Percentiles rank a stretch among this genome's conserved stretches.
Evolutionary conservation across 495 filamentous ascomycete genomes (phyloP).

Genomic region (Trichoderma asperelloides): DNA sequence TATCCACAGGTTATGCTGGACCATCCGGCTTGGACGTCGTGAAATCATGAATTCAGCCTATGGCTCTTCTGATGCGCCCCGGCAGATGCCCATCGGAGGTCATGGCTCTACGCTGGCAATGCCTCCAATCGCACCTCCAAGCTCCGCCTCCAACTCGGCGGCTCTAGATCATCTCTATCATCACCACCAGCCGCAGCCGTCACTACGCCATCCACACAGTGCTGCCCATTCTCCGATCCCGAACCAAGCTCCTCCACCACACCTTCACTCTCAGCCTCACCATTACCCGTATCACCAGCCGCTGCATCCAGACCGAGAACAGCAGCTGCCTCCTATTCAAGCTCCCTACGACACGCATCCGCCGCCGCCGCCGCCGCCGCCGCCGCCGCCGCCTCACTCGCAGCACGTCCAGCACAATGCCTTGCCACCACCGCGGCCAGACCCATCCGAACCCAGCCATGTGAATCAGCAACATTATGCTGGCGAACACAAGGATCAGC

Average conservation of each 20-base stretch:
- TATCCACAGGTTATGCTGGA: not conserved
- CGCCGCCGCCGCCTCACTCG: not conserved
- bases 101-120: not conserved
- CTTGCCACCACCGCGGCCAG: not conserved
- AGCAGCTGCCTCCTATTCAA: not conserved
- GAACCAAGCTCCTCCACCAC: not conserved
- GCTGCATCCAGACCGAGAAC: not conserved
- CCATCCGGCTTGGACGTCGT: not conserved
- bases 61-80: not conserved
- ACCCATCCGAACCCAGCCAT: not conserved
- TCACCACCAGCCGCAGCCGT: not conserved
- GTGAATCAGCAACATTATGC: not conserved
- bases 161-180: not conserved
- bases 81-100: not conserved
- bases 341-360: not conserved
- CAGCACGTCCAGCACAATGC: not conserved
- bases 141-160: not conserved
- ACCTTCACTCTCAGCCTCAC: not conserved
- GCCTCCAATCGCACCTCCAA: not conserved
- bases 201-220: not conserved
- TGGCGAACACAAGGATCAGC: not conserved
- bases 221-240: not conserved
- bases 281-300: not conserved
- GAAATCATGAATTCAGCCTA: not conserved
- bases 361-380: not conserved